Percentiles rank a stretch among this genome's conserved stretches.
Conservation (phyloP, 2,329 filamentous ascomycete genomes). For the Penicillium sp. region DNA sequence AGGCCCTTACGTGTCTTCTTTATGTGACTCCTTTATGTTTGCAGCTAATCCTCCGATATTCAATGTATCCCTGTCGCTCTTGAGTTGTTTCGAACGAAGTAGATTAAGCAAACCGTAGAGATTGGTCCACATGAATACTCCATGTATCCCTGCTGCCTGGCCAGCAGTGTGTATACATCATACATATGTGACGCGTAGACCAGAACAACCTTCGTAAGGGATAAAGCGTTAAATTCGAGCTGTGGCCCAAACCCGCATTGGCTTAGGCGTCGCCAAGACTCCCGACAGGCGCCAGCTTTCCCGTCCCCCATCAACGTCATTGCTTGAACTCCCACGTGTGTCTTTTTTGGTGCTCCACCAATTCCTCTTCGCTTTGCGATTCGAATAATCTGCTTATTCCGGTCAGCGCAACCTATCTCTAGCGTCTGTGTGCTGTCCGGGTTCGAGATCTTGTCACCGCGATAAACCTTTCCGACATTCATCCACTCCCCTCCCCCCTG, state of each 20-base stretch:
- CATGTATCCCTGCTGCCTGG: not conserved
- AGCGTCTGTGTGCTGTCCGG: conserved; percentile 17
- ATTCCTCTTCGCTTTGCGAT: not conserved
- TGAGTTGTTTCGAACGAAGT: not conserved
- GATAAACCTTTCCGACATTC: conserved; percentile 7
- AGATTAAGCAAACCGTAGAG: not conserved
- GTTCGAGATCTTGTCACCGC: conserved; percentile 17
- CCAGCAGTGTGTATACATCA: not conserved
- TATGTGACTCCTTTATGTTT: not conserved
- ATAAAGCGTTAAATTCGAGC: not conserved
- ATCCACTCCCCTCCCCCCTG: conserved; percentile 16
- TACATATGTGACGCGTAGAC: not conserved
- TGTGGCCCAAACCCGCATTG: conserved; percentile 9
- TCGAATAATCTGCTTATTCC: conserved; percentile 1
- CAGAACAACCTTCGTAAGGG: not conserved
- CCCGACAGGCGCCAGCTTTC: conserved; percentile 29
- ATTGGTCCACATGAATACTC: not conserved
- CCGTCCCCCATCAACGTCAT: conserved; percentile 31
- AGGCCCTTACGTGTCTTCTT: not conserved
- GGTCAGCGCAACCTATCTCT: conserved; percentile 9
- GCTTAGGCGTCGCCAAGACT: conserved; percentile 28
- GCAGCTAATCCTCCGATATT: not conserved
- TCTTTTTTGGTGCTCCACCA: conserved; percentile 4
- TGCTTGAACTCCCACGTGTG: conserved; percentile 18
- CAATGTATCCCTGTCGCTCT: not conserved